phyloP scores from a whole-genome alignment of 148 eudicot genomes.

The Pharnaceum exiguum region DNA sequence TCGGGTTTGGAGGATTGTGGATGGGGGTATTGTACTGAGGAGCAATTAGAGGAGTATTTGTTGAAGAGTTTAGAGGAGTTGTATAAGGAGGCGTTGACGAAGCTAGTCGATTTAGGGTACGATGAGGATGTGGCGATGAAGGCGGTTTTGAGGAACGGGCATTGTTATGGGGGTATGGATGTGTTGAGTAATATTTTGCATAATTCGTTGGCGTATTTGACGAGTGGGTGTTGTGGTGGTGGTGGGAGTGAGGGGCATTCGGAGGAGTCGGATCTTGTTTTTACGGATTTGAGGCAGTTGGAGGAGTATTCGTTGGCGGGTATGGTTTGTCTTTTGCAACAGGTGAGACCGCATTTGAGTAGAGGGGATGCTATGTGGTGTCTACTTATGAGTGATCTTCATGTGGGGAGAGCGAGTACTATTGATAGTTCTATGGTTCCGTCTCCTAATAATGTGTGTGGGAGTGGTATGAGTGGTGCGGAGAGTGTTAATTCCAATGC shows the following conservation, averaged over 20 bases:
- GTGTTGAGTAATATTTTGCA: slow-evolving; percentile 79
- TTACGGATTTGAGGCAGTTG: slow-evolving; percentile 75
- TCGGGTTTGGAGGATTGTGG: slow-evolving; percentile 68
- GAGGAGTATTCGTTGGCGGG: slow-evolving; percentile 85
- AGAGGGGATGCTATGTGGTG: slow-evolving; percentile 99
- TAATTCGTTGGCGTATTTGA: slow-evolving; percentile 69
- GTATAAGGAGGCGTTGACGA: slow-evolving; percentile 72
- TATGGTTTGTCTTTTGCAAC: slow-evolving; percentile 89
- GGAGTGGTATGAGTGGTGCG: slow-evolving; percentile 21
- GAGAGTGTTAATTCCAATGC: slow-evolving; percentile 41
- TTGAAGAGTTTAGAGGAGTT: slow-evolving; percentile 72
- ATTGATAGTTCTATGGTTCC: slow-evolving; percentile 78
- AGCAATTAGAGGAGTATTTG: slow-evolving; percentile 78
- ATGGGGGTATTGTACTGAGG: slow-evolving; percentile 96
- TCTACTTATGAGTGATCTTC: slow-evolving; percentile 91
- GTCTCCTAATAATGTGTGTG: slow-evolving; percentile 28
- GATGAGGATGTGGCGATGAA: slow-evolving; percentile 75
- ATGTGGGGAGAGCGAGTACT: slow-evolving; percentile 84
- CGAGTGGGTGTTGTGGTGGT: slow-evolving; percentile 39
- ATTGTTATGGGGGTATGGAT: slow-evolving; percentile 94
- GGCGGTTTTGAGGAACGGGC: slow-evolving; percentile 72
- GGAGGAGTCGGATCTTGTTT: slow-evolving; percentile 54
- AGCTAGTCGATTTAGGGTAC: slow-evolving; percentile 71
- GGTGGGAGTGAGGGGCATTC: slow-evolving; percentile 27
- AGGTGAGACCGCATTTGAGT: slow-evolving; percentile 74